phyloP scores from a whole-genome alignment of 2,329 filamentous ascomycete genomes.

The Alternaria sp. region DNA sequence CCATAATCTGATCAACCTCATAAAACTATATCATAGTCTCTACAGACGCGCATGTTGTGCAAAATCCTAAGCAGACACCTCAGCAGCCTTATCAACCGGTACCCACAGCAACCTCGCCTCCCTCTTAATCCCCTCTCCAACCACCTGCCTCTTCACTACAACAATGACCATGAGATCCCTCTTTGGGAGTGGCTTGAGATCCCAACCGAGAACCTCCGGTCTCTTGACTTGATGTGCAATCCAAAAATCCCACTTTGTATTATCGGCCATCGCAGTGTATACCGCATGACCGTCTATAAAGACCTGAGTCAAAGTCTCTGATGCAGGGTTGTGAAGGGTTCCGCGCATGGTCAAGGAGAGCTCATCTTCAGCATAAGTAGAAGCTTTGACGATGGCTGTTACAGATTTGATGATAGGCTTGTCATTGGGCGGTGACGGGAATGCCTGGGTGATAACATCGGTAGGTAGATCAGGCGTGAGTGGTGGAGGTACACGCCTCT shows the following conservation, averaged over 20 bases:
- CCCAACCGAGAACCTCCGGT: conserved; percentile 33
- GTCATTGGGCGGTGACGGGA: not conserved
- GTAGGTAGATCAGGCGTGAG: conserved; percentile 22
- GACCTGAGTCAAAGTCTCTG: conserved; percentile 20
- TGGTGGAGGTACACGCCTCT: conserved; percentile 24
- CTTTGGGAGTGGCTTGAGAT: conserved; percentile 32
- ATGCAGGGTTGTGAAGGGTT: not conserved
- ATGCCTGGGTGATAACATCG: conserved; percentile 16
- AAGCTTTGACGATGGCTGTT: not conserved
- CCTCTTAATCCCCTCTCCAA: conserved; percentile 14
- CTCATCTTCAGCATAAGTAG: not conserved
- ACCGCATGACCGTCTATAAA: conserved; percentile 31
- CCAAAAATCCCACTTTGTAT: conserved; percentile 18
- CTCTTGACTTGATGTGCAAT: conserved; percentile 19
- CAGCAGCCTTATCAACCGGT: not conserved
- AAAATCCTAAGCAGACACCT: not conserved
- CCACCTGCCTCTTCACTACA: conserved; percentile 19
- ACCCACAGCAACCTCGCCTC: conserved; percentile 9
- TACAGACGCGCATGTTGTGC: not conserved
- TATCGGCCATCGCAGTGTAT: not conserved
- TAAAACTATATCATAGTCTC: not conserved
- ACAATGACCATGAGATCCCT: conserved; percentile 36
- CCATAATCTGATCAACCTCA: not conserved
- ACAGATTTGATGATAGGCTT: not conserved
- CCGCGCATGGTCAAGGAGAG: conserved; percentile 5